Percentiles rank a stretch among this genome's conserved stretches.
phyloP scores from a whole-genome alignment of 1,139 yeast species.

The Yamadazyma atlantica region DNA sequence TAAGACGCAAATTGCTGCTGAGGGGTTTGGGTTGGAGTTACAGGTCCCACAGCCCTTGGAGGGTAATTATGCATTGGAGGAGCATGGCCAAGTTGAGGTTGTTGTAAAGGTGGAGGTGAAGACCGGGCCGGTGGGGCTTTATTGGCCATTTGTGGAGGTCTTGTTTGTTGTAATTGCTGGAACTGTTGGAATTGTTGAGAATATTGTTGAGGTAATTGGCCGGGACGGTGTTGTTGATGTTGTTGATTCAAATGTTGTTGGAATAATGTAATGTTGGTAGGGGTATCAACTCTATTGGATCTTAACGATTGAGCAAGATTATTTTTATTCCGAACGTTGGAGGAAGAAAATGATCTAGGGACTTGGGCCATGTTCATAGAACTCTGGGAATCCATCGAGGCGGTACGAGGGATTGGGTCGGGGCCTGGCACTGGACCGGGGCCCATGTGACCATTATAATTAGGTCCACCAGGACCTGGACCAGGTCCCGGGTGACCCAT shows the following conservation, averaged over 20 bases:
- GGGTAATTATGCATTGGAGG: neutral
- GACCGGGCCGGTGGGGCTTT: constrained; percentile 3
- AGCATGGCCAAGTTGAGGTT: too few species aligned
- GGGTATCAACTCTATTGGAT: constrained; percentile 28
- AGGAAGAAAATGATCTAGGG: constrained; percentile 21
- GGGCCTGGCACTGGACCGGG: too few species aligned
- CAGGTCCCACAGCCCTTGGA: too few species aligned
- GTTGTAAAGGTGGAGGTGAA: constrained; percentile 3
- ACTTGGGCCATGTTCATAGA: constrained; percentile 10
- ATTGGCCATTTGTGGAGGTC: constrained; percentile 1
- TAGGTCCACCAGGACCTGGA: too few species aligned
- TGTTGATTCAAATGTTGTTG: constrained; percentile 18
- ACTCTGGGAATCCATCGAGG: constrained; percentile 11
- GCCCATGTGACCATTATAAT: too few species aligned
- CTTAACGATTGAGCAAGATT: constrained; percentile 30
- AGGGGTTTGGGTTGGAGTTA: neutral
- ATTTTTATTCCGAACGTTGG: constrained; percentile 22
- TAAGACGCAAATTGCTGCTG: constrained; percentile 6
- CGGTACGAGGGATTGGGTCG: constrained; percentile 13
- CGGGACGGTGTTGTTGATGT: constrained; percentile 18
- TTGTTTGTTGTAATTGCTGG: constrained; percentile 12
- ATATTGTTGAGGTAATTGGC: constrained; percentile 16
- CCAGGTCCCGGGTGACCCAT: too few species aligned
- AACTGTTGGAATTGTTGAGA: constrained; percentile 17
- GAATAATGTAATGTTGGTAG: constrained; percentile 27